Base-by-base conservation (phyloP, 2,329 filamentous ascomycete genomes). In the Didymella exigua region DNA sequence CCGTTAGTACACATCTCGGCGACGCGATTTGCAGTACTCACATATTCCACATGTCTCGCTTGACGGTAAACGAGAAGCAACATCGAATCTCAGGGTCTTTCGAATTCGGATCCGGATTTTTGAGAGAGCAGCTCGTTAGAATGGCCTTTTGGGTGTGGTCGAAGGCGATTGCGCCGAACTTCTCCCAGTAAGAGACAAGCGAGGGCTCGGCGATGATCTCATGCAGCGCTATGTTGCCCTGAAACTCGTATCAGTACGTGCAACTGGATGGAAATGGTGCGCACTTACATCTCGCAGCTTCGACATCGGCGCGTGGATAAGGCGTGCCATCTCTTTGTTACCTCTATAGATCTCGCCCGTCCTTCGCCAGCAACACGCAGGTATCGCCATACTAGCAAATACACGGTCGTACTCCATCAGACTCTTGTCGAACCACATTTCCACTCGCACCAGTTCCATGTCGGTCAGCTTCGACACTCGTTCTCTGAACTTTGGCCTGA, bases 401-500 rank as follows among this genome's bases (percentile, higher is more conserved):
- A 99, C 93, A 27, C 95, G 91, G 70, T 99, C 95, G 68, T 98
- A 98, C 72, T 98, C 95, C 89, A 98, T 95, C 65, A 99, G 78
- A 60, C 90, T 95, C 68, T 89, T 87, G 76, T 99, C 95, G 71
- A 99, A 98, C 93, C 95, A 98, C 91, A 98, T 97, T 77, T 99
- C 95, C 10, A 98, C 93, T 55, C 93, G 86, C 24, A 98, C 88
- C 23, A 99, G 85, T 75, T 99, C 91, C 73, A 97, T 90, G 75
- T 99, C 95, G 2, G 91, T 97, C 70, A 98, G 80, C 29, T 84
- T 88, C 62, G 98, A 92, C 73, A 96, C 93, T 77, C 96, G 92
- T 76, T 98, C 93, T 59, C 95, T 85, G 70, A 99, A 99, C 71
- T 96, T 96, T 14, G 95, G 95, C 40, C 95, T 84, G 77, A 99